Percentiles rank a stretch among this genome's conserved stretches.
Conservation (phyloP, 495 filamentous ascomycete genomes). For the Aspergillus funiculosus region DNA sequence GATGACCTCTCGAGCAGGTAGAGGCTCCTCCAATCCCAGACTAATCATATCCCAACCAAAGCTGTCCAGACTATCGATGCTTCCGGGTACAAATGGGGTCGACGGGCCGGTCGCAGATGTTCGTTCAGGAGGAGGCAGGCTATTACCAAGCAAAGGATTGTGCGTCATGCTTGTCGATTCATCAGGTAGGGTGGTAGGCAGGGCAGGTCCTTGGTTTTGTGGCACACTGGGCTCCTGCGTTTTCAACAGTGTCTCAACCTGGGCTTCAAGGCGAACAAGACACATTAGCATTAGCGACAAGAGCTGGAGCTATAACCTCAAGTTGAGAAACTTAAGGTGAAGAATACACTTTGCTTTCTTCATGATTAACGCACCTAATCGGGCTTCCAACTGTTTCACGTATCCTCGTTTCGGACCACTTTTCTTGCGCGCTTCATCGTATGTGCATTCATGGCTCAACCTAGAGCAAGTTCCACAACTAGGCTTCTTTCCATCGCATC, state of each 20-base stretch:
- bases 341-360: background rate
- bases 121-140: slow-evolving; percentile 20
- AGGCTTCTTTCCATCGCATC: slow-evolving; percentile 65
- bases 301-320: background rate
- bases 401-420: slow-evolving; percentile 97
- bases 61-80: slow-evolving; percentile 32
- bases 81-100: slow-evolving; percentile 18
- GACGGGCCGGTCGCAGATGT: slow-evolving; percentile 23
- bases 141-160: slow-evolving; percentile 21
- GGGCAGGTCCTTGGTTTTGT: slow-evolving; percentile 21
- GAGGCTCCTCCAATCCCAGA: slow-evolving; percentile 83
- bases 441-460: slow-evolving; percentile 84
- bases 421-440: slow-evolving; percentile 95
- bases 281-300: slow-evolving; percentile 19
- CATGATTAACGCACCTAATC: slow-evolving; percentile 69
- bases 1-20: slow-evolving; percentile 81
- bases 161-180: slow-evolving; percentile 23
- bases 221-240: slow-evolving; percentile 40
- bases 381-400: slow-evolving; percentile 93
- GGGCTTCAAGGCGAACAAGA: slow-evolving; percentile 50
- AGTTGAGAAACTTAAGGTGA: background rate
- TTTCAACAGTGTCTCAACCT: slow-evolving; percentile 90
- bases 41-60: slow-evolving; percentile 90
- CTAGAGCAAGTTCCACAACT: slow-evolving; percentile 90
- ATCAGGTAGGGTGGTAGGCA: slow-evolving; percentile 23